These are phyloP conservation scores for Ustilago curta DNA, from an alignment of 1,284 basidiomycete genomes.

Conservation along the genomic window DNA sequence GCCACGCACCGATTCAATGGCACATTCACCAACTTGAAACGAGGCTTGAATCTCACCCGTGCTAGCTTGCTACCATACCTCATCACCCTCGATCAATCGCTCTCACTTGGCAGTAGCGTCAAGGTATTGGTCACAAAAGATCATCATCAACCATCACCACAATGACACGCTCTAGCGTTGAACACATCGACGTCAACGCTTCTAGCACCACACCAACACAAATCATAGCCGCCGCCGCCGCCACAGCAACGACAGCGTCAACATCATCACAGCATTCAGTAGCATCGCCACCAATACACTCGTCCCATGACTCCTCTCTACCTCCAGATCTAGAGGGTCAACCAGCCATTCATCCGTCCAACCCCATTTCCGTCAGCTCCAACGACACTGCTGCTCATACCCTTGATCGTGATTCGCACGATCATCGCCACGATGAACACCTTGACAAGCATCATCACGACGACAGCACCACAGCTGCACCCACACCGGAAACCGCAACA, in stretches of 20 bases:
- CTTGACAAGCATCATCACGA: conserved; percentile 16
- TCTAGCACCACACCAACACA: not conserved
- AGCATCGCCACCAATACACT: conserved; percentile 16
- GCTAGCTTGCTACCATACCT: not conserved
- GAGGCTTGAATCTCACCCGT: not conserved
- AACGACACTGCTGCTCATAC: conserved; percentile 5
- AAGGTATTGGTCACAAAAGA: not conserved
- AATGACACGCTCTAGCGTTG: conserved; percentile 12
- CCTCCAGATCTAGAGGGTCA: conserved; percentile 26
- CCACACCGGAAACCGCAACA: conserved; percentile 33
- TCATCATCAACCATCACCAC: not conserved
- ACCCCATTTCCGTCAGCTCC: conserved; percentile 1
- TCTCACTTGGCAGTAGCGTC: not conserved
- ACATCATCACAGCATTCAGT: conserved; percentile 5
- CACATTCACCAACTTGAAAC: not conserved
- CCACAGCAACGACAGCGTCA: not conserved
- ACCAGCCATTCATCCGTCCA: conserved; percentile 6
- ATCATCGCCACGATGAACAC: not conserved
- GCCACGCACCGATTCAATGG: not conserved
- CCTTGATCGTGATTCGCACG: conserved; percentile 14
- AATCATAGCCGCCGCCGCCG: too few relatives aligned
- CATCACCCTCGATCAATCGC: not conserved
- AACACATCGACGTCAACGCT: not conserved
- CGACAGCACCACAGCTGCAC: conserved; percentile 26
- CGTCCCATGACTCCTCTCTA: conserved; percentile 9